Conservation (phyloP, 2,329 filamentous ascomycete species). For the Phialophora expanda region DNA sequence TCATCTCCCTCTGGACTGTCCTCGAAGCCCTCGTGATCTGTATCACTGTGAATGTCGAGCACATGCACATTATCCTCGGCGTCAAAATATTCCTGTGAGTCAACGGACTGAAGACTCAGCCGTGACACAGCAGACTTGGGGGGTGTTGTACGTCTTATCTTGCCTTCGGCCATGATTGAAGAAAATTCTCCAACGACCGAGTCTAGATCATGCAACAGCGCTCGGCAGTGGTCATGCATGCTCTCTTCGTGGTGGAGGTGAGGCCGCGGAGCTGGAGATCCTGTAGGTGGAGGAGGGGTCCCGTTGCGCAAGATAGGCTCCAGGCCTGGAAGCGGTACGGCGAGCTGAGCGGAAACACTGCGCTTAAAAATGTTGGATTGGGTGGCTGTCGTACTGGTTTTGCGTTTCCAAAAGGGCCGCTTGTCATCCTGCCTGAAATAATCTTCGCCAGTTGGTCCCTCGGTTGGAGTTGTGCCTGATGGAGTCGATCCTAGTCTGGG, state of each 20-base stretch:
- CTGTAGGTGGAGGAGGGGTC: conserved; percentile 31
- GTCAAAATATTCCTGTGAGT: conserved; percentile 92
- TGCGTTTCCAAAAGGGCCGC: conserved; percentile 90
- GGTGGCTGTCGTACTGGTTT: conserved; percentile 62
- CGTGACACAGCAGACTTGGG: conserved; percentile 61
- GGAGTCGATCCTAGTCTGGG: conserved; percentile 31
- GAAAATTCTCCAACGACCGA: conserved; percentile 82
- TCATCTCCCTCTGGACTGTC: conserved; percentile 55
- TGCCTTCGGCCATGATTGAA: conserved; percentile 75
- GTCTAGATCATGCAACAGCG: conserved; percentile 83
- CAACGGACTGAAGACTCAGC: conserved; percentile 79
- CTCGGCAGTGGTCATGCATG: conserved; percentile 80
- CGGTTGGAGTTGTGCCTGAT: conserved; percentile 38
- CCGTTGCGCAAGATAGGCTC: conserved; percentile 37
- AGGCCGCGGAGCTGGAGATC: conserved; percentile 8
- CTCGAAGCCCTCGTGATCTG: conserved; percentile 66
- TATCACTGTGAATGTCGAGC: conserved; percentile 74
- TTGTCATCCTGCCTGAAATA: conserved; percentile 58
- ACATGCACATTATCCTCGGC: conserved; percentile 75
- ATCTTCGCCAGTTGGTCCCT: conserved; percentile 45
- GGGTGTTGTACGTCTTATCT: conserved; percentile 69
- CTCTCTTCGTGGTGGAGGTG: conserved; percentile 60
- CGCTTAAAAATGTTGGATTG: conserved; percentile 53
- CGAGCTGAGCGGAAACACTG: conserved; percentile 60
- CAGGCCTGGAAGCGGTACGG: conserved; percentile 52